A percentile compares a stretch with the other conserved stretches of the same genome.
Conservation (phyloP, 345 rosid species). For the Populus deltoides region DNA sequence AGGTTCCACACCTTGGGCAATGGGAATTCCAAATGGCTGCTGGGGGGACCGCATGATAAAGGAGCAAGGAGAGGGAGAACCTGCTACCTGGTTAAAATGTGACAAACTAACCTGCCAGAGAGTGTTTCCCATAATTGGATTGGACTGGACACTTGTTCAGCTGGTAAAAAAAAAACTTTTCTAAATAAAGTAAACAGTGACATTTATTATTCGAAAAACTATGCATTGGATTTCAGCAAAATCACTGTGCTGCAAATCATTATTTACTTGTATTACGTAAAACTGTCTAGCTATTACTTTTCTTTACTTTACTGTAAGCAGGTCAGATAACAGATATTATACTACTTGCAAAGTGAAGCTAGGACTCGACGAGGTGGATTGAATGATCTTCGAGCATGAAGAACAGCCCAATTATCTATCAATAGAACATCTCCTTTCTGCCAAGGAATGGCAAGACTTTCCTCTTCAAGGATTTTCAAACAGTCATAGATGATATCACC, state of each 20-base stretch:
- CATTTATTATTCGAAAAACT: background rate
- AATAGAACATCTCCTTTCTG: constrained; percentile 76
- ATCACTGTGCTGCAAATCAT: background rate
- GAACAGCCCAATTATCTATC: constrained; percentile 82
- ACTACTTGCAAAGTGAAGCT: constrained; percentile 80
- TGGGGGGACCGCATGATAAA: no score
- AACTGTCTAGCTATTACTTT: background rate
- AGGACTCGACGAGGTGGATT: constrained; percentile 71
- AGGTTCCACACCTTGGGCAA: no score
- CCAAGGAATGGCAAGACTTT: constrained; percentile 78
- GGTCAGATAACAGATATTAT: background rate
- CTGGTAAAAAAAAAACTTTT: background rate
- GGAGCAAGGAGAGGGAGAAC: no score
- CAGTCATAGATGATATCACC: constrained; percentile 58
- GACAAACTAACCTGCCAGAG: no score
- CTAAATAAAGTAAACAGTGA: no score
- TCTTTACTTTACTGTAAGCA: background rate
- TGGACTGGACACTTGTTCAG: background rate
- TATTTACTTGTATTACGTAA: background rate
- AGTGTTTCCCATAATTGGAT: no score
- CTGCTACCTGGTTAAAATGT: no score
- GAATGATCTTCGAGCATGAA: constrained; percentile 72
- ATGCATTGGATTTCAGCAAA: background rate
- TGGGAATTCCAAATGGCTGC: no score
- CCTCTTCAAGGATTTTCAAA: constrained; percentile 67